A percentile compares a stretch with the other conserved stretches of the same genome.
phyloP scores from a whole-genome alignment of 176 grass and related monocot genomes.

The Neostapfia colusana region DNA sequence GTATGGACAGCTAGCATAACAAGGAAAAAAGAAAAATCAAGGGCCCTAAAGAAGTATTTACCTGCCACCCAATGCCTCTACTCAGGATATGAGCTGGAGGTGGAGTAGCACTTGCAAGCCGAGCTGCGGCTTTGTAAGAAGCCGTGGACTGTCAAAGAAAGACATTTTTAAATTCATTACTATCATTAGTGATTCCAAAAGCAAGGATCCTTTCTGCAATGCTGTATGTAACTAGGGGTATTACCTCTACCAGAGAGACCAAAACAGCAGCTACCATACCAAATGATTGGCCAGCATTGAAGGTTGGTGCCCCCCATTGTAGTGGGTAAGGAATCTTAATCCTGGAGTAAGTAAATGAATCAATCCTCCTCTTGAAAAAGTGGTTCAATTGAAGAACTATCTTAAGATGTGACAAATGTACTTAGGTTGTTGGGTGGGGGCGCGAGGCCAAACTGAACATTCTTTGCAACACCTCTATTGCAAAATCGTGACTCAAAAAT shows the following conservation, averaged over 20 bases:
- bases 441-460: no score
- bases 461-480: background rate
- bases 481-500: background rate
- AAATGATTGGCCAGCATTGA: constrained; percentile 89
- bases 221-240: constrained; percentile 4
- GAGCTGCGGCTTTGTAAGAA: constrained; percentile 83
- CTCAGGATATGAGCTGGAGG: constrained; percentile 92
- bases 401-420: background rate
- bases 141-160: constrained; percentile 71
- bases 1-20: constrained; percentile 5
- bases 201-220: background rate
- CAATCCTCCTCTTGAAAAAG: background rate
- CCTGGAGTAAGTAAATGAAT: constrained; percentile 45
- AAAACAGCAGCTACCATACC: constrained; percentile 96
- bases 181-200: background rate
- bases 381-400: constrained; percentile 1
- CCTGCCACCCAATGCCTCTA: constrained; percentile 96
- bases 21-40: constrained; percentile 18
- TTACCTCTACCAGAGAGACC: constrained; percentile 91
- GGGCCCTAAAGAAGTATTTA: constrained; percentile 20
- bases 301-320: constrained; percentile 96
- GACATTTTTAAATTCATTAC: background rate
- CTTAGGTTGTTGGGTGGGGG: no score
- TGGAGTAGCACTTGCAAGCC: constrained; percentile 87
- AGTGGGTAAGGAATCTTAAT: constrained; percentile 93